These are phyloP conservation scores for Cladosporium sp. DNA, from an alignment of 2,329 filamentous ascomycete genomes.

Conservation along the genomic window DNA sequence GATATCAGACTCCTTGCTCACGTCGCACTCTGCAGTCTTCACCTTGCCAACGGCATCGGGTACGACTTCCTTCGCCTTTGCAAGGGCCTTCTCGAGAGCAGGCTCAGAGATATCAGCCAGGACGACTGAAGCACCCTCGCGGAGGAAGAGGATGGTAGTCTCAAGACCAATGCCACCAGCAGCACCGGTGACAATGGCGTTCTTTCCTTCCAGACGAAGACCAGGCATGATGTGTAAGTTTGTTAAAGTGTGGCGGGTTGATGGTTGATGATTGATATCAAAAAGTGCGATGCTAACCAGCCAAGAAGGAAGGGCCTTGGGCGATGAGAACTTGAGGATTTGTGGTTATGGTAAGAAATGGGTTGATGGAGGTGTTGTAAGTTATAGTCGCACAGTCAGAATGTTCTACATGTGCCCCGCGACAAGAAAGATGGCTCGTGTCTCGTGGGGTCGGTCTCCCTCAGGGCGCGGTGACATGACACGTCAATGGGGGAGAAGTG, in stretches of 20 bases:
- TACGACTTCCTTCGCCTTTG: conserved; percentile 72
- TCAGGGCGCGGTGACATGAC: conserved; percentile 7
- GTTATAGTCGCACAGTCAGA: conserved; percentile 11
- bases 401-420: conserved; percentile 8
- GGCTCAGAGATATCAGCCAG: conserved; percentile 81
- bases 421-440: conserved; percentile 9
- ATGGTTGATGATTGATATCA: not conserved
- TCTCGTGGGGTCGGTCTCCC: conserved; percentile 16
- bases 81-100: conserved; percentile 72
- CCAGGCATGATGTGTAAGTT: conserved; percentile 13
- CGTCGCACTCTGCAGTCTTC: conserved; percentile 69
- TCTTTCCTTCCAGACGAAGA: conserved; percentile 62
- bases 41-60: conserved; percentile 55
- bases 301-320: conserved; percentile 2
- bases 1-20: conserved; percentile 81
- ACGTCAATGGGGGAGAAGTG: conserved; percentile 7
- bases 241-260: not conserved
- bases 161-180: conserved; percentile 91
- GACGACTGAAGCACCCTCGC: conserved; percentile 81
- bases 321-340: not conserved
- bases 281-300: conserved; percentile 1
- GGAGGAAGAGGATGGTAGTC: conserved; percentile 83
- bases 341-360: not conserved
- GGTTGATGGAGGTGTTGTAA: not conserved
- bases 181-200: conserved; percentile 77